These are phyloP conservation scores for Corymbia maculata DNA, from an alignment of 345 rosid species.

Conservation along the genomic window DNA sequence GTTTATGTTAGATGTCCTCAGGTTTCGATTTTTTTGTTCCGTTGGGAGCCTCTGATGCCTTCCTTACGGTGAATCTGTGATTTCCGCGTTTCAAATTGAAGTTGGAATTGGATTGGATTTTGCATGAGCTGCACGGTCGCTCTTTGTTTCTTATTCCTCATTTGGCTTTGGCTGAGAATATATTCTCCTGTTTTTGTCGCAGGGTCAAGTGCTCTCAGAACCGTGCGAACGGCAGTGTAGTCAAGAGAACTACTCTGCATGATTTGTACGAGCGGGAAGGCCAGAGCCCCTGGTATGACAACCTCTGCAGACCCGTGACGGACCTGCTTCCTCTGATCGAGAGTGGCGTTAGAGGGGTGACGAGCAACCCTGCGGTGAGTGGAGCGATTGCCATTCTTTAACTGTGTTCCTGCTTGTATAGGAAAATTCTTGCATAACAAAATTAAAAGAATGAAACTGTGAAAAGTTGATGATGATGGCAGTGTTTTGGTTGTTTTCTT, in stretches of 20 bases:
- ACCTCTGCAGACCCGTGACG: constrained; percentile 91
- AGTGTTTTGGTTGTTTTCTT: not conserved
- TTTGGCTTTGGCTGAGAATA: not conserved
- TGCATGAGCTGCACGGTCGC: not conserved
- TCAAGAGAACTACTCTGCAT: constrained; percentile 67
- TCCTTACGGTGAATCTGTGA: not conserved
- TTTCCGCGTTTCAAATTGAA: not conserved
- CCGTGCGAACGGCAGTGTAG: constrained; percentile 46
- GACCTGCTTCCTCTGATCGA: constrained; percentile 81
- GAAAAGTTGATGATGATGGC: not conserved
- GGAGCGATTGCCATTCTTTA: not conserved
- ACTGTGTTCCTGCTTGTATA: not conserved
- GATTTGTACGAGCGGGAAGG: constrained; percentile 90
- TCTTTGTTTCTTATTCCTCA: not conserved
- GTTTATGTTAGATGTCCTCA: not conserved
- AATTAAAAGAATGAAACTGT: not conserved
- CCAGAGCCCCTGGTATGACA: constrained; percentile 99
- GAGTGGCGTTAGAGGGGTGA: constrained; percentile 94
- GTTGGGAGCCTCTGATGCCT: not conserved
- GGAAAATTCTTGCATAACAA: not conserved
- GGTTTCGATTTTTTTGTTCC: not conserved
- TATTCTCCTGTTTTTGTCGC: constrained; percentile 1
- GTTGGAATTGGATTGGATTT: not conserved
- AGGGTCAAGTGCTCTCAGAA: constrained; percentile 69
- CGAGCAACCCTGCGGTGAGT: constrained; percentile 98